phyloP scores from a whole-genome alignment of 2,329 filamentous ascomycete genomes.

The Penicillium frequentans region DNA sequence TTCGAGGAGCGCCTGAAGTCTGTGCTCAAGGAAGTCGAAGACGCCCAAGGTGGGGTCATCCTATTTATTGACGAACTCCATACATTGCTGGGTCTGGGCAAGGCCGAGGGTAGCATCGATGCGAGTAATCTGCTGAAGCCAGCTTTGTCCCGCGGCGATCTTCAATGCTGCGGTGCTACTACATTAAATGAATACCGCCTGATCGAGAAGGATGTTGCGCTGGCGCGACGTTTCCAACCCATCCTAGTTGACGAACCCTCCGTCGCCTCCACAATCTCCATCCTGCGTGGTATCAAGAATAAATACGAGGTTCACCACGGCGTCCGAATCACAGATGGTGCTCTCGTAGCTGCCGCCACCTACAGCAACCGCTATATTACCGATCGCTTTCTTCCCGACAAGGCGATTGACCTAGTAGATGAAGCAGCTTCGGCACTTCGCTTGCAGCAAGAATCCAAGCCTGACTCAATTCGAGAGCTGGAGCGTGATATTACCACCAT shows the following conservation, averaged over 20 bases:
- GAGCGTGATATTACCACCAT: slow-evolving; percentile 97
- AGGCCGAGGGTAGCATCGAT: slow-evolving; percentile 94
- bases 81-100: slow-evolving; percentile 85
- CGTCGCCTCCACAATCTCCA: slow-evolving; percentile 91
- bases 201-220: slow-evolving; percentile 93
- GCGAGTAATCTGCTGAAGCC: slow-evolving; percentile 94
- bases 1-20: slow-evolving; percentile 93
- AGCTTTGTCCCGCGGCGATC: slow-evolving; percentile 83
- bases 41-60: slow-evolving; percentile 85
- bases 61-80: slow-evolving; percentile 95
- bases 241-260: slow-evolving; percentile 90
- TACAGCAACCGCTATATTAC: slow-evolving; percentile 96
- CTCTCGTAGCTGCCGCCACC: slow-evolving; percentile 85
- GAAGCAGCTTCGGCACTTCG: slow-evolving; percentile 89
- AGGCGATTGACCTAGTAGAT: slow-evolving; percentile 95
- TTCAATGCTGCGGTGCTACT: slow-evolving; percentile 94
- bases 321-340: slow-evolving; percentile 88
- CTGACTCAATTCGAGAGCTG: slow-evolving; percentile 86
- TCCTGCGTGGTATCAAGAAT: slow-evolving; percentile 93
- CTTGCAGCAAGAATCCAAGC: slow-evolving; percentile 94
- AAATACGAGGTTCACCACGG: slow-evolving; percentile 97
- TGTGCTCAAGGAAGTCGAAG: slow-evolving; percentile 86
- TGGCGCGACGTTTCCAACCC: slow-evolving; percentile 90
- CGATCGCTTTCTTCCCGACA: slow-evolving; percentile 92
- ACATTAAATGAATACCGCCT: slow-evolving; percentile 87